Evolutionary conservation across 192 early-diverging fungal species (phyloP), one percentile per base, ranked within the genome.

Genomic region (Backusella liffmaniae): DNA sequence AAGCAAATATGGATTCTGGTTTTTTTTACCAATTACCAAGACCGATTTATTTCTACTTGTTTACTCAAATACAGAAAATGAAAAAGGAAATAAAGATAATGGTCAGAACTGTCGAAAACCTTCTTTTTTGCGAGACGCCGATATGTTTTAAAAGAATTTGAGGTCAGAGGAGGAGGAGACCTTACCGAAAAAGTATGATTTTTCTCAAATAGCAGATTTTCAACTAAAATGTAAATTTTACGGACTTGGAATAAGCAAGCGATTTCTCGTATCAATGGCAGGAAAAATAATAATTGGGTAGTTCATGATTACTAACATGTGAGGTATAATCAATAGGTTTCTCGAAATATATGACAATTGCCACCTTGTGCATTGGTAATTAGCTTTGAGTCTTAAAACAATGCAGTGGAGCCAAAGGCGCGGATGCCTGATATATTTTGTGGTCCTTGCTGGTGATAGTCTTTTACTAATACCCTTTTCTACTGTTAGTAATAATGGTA

Each of bases 221-320:
- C 56, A 62, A 62, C 56, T 62, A 62, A 62, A 62, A 62, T 62
- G 56, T 62, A 62, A 62, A 62, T 62, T 39, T 29, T 62, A 62
- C 56, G 56, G 56, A 62, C 56, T 62, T 62, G 56, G 3, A 62
- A 62, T 62, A 15, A 4, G 10, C 26, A 1, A 29, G 26, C n/a
- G 12, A 29, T 29, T 62, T 62, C 56, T 29, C 12, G 21, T 62
- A 62, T 3, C 53, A 56, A 21, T 21, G 21, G 1, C 21, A 21
- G n/a, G 23, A 62, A 62, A 13, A 62, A 5, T 62, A 23, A 26
- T 62, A 29, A 62, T 62, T 62, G 56, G 56, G 56, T 62, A 23
- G 7, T 62, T 62, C 26, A 29, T 26, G 21, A 23, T 62, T 62
- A 62, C 56, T 62, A 62, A 62, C 56, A 26, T 62, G 56, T 62